phyloP scores from a whole-genome alignment of 192 early-diverging fungal genomes.

The Umbelopsis isabellina region DNA sequence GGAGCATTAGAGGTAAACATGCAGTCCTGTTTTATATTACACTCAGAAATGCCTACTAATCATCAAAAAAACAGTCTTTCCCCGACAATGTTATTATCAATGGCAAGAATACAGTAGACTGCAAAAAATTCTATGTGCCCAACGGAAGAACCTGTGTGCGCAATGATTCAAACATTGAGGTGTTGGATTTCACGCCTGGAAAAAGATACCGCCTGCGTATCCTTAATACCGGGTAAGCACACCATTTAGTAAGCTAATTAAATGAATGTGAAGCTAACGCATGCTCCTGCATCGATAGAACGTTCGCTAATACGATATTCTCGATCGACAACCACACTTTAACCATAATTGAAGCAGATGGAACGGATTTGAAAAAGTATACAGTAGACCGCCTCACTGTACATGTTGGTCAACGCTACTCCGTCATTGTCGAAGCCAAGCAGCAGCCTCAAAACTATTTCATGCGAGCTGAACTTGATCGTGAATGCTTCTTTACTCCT shows the following conservation, averaged over 20 bases:
- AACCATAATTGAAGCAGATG: slow-evolving; percentile 61
- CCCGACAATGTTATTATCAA: slow-evolving; percentile 64
- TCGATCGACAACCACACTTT: slow-evolving; percentile 73
- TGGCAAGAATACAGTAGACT: slow-evolving; percentile 33
- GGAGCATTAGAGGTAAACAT: slow-evolving; percentile 51
- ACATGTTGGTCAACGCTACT: slow-evolving; percentile 49
- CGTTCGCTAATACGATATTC: slow-evolving; percentile 67
- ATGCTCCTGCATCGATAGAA: background rate
- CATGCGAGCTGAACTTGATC: slow-evolving; percentile 43
- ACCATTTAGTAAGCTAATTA: background rate
- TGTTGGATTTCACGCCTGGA: slow-evolving; percentile 55
- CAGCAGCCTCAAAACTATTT: slow-evolving; percentile 42
- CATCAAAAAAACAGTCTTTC: slow-evolving; percentile 53
- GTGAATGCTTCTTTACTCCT: slow-evolving; percentile 24
- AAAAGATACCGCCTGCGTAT: slow-evolving; percentile 75
- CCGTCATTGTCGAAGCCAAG: slow-evolving; percentile 46
- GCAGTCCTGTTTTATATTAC: slow-evolving; percentile 43
- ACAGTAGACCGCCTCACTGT: slow-evolving; percentile 37
- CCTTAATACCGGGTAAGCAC: slow-evolving; percentile 57
- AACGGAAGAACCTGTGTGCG: background rate
- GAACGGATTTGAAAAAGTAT: slow-evolving; percentile 34
- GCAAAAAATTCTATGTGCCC: background rate
- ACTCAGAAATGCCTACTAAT: slow-evolving; percentile 5
- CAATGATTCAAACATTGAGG: slow-evolving; percentile 20
- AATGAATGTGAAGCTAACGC: background rate